Evolutionary conservation across 805 yeast species (phyloP).

Genomic region (Henningerozyma blattae): DNA sequence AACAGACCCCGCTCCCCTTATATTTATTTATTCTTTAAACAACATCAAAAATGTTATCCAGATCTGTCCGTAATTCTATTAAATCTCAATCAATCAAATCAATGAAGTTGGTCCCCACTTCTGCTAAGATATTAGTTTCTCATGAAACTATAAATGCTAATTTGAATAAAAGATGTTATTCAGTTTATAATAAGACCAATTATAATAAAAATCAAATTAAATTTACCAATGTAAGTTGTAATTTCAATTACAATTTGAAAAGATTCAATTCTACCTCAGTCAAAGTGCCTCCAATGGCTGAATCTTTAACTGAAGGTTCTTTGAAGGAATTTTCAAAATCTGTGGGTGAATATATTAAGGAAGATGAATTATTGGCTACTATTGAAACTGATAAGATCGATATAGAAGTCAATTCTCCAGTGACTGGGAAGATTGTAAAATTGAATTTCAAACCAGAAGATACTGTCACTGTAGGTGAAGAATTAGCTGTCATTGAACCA

Average conservation of each 20-base stretch:
- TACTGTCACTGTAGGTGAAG: constrained; percentile 94
- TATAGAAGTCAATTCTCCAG: constrained; percentile 91
- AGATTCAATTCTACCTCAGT: constrained; percentile 39
- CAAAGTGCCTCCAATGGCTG: constrained; percentile 97
- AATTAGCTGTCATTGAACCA: constrained; percentile 74
- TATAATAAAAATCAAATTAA: not conserved
- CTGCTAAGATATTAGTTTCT: no score
- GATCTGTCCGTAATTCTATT: no score
- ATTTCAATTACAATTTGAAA: no score
- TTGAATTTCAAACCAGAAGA: constrained; percentile 75
- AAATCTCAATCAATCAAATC: no score
- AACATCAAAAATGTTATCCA: no score
- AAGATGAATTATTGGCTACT: constrained; percentile 88
- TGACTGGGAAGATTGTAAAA: constrained; percentile 81
- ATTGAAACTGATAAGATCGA: constrained; percentile 98
- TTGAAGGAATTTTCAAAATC: constrained; percentile 54
- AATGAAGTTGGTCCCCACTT: no score
- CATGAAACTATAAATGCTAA: no score
- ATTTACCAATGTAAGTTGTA: not conserved
- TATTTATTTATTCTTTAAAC: no score
- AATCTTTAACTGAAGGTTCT: constrained; percentile 95
- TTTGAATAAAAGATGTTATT: no score
- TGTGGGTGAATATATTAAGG: constrained; percentile 79
- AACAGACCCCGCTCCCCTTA: no score
- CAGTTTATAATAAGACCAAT: no score